Percentiles rank a stretch among this genome's conserved stretches.
These are phyloP conservation scores for Fistulinella staudtii DNA, from an alignment of 1,284 basidiomycete species.

Conservation along the genomic window DNA sequence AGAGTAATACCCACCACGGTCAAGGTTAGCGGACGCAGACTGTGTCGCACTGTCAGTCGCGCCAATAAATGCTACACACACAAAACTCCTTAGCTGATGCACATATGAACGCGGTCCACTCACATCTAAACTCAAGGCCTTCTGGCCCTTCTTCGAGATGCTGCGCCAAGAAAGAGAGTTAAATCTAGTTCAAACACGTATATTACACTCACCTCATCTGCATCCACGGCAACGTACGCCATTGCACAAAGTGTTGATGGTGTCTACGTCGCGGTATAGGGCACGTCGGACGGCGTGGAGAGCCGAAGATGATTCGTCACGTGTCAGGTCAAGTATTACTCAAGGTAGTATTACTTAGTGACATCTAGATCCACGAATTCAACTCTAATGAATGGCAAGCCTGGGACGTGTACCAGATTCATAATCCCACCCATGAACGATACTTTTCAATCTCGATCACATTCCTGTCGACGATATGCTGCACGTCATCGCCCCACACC, in stretches of 20 bases:
- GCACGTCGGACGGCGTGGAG: not conserved
- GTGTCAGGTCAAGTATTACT: no score
- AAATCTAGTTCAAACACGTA: not conserved
- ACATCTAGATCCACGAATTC: no score
- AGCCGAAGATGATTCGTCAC: no score
- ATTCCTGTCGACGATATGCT: slow-evolving; percentile 51
- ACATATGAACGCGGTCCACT: slow-evolving; percentile 11
- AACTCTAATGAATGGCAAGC: no score
- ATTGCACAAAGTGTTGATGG: slow-evolving; percentile 21
- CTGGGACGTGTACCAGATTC: no score
- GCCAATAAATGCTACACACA: slow-evolving; percentile 48
- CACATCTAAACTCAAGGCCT: slow-evolving; percentile 63
- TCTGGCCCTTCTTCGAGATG: slow-evolving; percentile 59
- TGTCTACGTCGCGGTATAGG: slow-evolving; percentile 1
- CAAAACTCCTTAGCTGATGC: not conserved
- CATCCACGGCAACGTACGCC: slow-evolving; percentile 55
- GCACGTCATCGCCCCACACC: slow-evolving; percentile 64
- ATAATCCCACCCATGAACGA: slow-evolving; percentile 42
- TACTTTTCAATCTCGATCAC: slow-evolving; percentile 47
- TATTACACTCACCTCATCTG: slow-evolving; percentile 46
- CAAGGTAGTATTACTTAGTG: no score
- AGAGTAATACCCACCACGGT: slow-evolving; percentile 41
- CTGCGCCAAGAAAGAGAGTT: slow-evolving; percentile 28
- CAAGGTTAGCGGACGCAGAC: slow-evolving; percentile 36
- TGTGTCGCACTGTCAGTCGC: slow-evolving; percentile 20